Evolutionary conservation across 305 asterid genomes (phyloP).

Genomic region (Fraxinus floribunda): DNA sequence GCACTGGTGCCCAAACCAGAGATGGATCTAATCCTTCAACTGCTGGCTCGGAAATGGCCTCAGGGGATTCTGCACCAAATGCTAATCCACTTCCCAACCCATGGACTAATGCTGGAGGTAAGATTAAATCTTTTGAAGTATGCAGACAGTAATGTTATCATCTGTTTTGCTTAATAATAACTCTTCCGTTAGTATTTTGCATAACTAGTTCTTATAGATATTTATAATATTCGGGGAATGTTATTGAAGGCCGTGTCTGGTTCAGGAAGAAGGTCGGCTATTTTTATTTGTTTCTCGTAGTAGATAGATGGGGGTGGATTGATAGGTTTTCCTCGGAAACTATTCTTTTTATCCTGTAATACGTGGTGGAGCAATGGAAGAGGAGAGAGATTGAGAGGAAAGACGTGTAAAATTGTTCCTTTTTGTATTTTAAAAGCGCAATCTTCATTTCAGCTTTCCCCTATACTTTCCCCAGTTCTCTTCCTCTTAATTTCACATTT

Average conservation of each 20-base stretch:
- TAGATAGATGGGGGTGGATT: neutral
- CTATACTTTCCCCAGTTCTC: neutral
- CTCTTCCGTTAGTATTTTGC: neutral
- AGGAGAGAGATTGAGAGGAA: neutral
- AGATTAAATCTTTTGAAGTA: constrained; percentile 17
- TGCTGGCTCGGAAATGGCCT: constrained; percentile 43
- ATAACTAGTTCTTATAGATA: neutral
- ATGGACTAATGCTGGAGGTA: constrained; percentile 56
- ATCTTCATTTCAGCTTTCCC: neutral
- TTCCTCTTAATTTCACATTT: neutral
- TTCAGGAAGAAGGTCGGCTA: neutral
- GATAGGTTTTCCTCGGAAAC: neutral
- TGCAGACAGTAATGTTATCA: neutral
- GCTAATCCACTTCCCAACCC: constrained; percentile 77
- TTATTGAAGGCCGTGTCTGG: neutral
- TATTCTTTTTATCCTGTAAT: neutral
- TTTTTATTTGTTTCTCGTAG: neutral
- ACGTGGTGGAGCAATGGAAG: neutral
- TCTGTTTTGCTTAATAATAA: neutral
- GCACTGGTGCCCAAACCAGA: constrained; percentile 40
- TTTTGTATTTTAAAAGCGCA: neutral
- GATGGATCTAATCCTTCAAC: constrained; percentile 42
- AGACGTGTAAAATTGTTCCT: neutral
- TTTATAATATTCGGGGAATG: neutral
- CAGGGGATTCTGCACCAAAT: constrained; percentile 56